Conservation (phyloP, 768 basidiomycete species). For the Macrolepiota fuliginosa region DNA sequence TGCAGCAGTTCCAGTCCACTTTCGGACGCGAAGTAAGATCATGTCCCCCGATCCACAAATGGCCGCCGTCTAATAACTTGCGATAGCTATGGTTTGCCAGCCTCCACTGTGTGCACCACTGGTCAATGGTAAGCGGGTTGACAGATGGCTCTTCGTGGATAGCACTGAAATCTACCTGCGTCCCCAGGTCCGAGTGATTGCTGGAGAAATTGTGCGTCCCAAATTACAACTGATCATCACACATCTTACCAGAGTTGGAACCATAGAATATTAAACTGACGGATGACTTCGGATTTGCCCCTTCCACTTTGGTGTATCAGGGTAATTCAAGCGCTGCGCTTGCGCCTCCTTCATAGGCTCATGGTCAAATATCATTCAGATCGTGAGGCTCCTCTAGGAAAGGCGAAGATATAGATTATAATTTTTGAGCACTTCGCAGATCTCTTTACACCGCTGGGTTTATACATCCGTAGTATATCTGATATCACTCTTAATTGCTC, state of each 20-base stretch:
- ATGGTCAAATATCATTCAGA: constrained; percentile 26
- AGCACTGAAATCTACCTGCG: constrained; percentile 2
- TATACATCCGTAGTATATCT: neutral
- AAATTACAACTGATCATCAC: constrained; percentile 4
- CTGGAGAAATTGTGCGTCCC: constrained; percentile 70
- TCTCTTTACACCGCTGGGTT: neutral
- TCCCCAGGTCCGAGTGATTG: constrained; percentile 72
- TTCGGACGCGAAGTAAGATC: constrained; percentile 73
- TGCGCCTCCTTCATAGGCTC: neutral
- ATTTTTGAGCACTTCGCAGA: constrained; percentile 1
- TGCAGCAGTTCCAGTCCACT: constrained; percentile 73
- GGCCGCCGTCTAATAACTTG: neutral
- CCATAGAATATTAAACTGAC: constrained; percentile 61
- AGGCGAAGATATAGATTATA: constrained; percentile 46
- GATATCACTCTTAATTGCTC: neutral
- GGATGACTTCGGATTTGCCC: constrained; percentile 83
- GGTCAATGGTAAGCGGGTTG: constrained; percentile 71
- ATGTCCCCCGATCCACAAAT: neutral
- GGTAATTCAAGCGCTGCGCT: constrained; percentile 33
- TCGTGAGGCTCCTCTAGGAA: constrained; percentile 59
- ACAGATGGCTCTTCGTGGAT: constrained; percentile 6
- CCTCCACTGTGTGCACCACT: constrained; percentile 86
- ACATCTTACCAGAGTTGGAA: neutral
- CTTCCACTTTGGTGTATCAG: constrained; percentile 78
- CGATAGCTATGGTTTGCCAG: constrained; percentile 81